Evolutionary conservation across 2,329 filamentous ascomycete species (phyloP), one percentile per base, ranked within the genome.

Genomic region (Penicillium sp.): DNA sequence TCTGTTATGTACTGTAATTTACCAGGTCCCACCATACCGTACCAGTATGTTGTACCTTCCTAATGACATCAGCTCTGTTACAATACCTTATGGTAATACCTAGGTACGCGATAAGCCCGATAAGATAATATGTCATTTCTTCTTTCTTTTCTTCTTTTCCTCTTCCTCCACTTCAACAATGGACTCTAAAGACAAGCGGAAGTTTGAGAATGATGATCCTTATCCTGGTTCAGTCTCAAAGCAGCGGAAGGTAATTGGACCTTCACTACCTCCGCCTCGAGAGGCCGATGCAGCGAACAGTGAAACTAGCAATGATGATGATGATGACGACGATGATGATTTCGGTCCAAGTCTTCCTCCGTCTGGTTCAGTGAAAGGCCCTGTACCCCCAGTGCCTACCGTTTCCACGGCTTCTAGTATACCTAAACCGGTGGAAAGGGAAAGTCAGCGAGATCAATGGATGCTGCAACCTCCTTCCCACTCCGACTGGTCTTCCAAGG

Each of bases 391-490:
- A 39, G 3, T 12, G 15, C 3, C 48, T 40, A 21, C 10, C 9
- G 4, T 17, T 22, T 15, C 31, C 34, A 21, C 7, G 9, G 6
- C 21, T 22, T 15, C 31, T 22, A 13, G 39, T 19, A n/a, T 33
- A 31, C 63, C 26, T 55, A 12, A 35, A 29, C 8, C 26, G 7
- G 48, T 73, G 33, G 58, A 68, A 17, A 62, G 65, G 13, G 61
- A 75, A 31, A 61, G 66, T 7, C 78, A 84, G 64, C 83, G 91
- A 60, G 90, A 95, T 72, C 84, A 88, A 61, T 90, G 86, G 86
- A 90, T 90, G 86, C 75, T 88, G 41, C 78, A 81, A 1, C 85
- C 85, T 1, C 86, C 86, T 0, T 72, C 75, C 2, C 69, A 75
- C 21, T 68, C 67, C 62, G 75, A 70, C 64, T 74, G 63, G 74